These are phyloP conservation scores for Sporopachydermia lactativora DNA, from an alignment of 805 yeast species.

Conservation along the genomic window DNA sequence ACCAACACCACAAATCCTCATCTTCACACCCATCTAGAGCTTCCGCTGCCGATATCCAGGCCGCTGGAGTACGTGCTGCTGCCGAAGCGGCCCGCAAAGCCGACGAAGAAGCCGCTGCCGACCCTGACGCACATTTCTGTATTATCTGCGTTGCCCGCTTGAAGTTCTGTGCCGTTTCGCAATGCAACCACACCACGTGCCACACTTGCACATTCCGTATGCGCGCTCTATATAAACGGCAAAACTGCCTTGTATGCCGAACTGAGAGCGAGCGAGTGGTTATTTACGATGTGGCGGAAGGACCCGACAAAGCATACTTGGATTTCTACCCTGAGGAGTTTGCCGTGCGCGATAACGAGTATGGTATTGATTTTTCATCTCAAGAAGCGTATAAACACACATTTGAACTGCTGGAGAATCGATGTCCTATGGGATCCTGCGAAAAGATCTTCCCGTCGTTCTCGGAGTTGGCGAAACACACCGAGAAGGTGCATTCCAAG, in stretches of 20 bases:
- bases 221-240: slow-evolving; percentile 63
- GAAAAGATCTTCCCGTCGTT: slow-evolving; percentile 29
- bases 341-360: slow-evolving; percentile 26
- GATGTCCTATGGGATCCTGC: slow-evolving; percentile 38
- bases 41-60: no score
- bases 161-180: slow-evolving; percentile 50
- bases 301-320: slow-evolving; percentile 19
- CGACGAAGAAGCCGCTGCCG: neutral
- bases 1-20: no score
- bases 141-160: slow-evolving; percentile 74
- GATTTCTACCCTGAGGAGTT: slow-evolving; percentile 23
- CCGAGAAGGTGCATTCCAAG: slow-evolving; percentile 45
- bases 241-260: slow-evolving; percentile 74
- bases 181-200: slow-evolving; percentile 80
- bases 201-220: slow-evolving; percentile 73
- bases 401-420: slow-evolving; percentile 33
- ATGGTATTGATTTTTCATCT: slow-evolving; percentile 48
- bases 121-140: slow-evolving; percentile 32
- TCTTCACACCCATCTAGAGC: no score
- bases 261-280: slow-evolving; percentile 44
- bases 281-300: slow-evolving; percentile 30
- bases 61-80: no score
- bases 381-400: slow-evolving; percentile 33
- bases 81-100: no score
- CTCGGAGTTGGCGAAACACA: slow-evolving; percentile 51